A percentile compares a stretch with the other conserved stretches of the same genome.
Evolutionary conservation across 805 yeast species (phyloP).

Genomic region (Yarrowia porcina): DNA sequence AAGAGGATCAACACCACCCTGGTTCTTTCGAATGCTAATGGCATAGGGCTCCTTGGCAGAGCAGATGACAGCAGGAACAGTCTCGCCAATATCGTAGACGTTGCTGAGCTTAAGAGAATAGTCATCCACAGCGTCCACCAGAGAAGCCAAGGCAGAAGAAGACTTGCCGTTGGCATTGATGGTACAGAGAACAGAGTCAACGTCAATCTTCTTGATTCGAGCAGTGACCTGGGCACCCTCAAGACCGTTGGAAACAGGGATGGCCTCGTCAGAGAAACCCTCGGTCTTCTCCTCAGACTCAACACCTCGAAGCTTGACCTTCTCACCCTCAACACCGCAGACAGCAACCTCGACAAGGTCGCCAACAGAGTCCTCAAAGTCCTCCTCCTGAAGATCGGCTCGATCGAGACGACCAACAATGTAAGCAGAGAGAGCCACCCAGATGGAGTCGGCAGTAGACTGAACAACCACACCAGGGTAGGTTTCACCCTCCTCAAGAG

Average conservation of each 20-base stretch:
- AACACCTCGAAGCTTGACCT: slow-evolving; percentile 20
- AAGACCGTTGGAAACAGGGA: not conserved
- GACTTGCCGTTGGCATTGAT: slow-evolving; percentile 28
- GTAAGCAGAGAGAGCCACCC: slow-evolving; percentile 20
- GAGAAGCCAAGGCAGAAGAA: slow-evolving; percentile 32
- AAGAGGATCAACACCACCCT: slow-evolving; percentile 7
- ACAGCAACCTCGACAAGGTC: slow-evolving; percentile 15
- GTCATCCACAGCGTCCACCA: slow-evolving; percentile 32
- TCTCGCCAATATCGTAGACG: slow-evolving; percentile 29
- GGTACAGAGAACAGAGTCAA: slow-evolving; percentile 30
- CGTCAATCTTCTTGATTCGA: not conserved
- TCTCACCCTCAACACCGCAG: slow-evolving; percentile 15
- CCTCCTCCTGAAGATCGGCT: slow-evolving; percentile 3
- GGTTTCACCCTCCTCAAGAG: not conserved
- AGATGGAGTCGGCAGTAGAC: not conserved
- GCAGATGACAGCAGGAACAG: slow-evolving; percentile 32
- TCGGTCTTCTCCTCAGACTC: not conserved
- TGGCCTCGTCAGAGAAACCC: slow-evolving; percentile 12
- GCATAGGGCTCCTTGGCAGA: slow-evolving; percentile 41
- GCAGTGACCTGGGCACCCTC: slow-evolving; percentile 10
- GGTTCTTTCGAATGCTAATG: slow-evolving; percentile 4
- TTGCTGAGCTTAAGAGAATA: slow-evolving; percentile 27
- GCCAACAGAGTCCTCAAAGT: not conserved
- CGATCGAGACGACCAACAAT: slow-evolving; percentile 14
- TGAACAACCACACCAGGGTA: slow-evolving; percentile 15